Base-by-base conservation (phyloP, 306 rosid species). In the Erythrophleum fordii region DNA sequence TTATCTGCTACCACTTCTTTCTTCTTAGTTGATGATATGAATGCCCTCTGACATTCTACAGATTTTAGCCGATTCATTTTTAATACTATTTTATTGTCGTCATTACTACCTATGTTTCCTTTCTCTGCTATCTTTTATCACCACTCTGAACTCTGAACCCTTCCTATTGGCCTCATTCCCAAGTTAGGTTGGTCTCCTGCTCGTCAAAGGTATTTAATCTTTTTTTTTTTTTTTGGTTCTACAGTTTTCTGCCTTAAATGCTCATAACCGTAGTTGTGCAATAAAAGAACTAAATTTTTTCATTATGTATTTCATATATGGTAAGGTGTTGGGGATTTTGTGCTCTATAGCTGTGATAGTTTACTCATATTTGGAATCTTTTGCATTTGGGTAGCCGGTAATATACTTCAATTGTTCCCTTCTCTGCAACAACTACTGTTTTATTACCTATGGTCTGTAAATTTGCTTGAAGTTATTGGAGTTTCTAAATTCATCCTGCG, bases 151-250 rank as follows among this genome's bases (percentile, higher is more conserved):
- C 34, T 12, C 66, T 71, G 60, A 70, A 77, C 77, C 76, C 58
- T 9, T 64, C 26, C 35, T 69, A 1, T 58, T 25, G 17, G 9
- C 64, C 64, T 58, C 34, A 23, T 75, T 53, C 45, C 74, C 18
- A 41, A 75, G 81, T 45, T 59, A 51, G 59, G 49, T 80, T 58
- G 78, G 74, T 79, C 82, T 86, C 70, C 71, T 73, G 51, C 48
- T 70, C 49, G 86, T 82, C 81, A 69, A 83, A 83, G 91, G 92
- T 86, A 73, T 28, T 78, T 77, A 26, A 45, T 73, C 7, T 68
- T n/a, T 20, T 20, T 39, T 1, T 39, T n/a, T 80, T 75, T 58
- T 65, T 51, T 73, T 77, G 39, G 55, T 69, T 75, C 64, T 11
- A 5, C 41, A 6, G 23, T 53, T 49, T 28, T 29, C 42, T 41